phyloP scores from a whole-genome alignment of 345 rosid species.

The Carallia brachiata region DNA sequence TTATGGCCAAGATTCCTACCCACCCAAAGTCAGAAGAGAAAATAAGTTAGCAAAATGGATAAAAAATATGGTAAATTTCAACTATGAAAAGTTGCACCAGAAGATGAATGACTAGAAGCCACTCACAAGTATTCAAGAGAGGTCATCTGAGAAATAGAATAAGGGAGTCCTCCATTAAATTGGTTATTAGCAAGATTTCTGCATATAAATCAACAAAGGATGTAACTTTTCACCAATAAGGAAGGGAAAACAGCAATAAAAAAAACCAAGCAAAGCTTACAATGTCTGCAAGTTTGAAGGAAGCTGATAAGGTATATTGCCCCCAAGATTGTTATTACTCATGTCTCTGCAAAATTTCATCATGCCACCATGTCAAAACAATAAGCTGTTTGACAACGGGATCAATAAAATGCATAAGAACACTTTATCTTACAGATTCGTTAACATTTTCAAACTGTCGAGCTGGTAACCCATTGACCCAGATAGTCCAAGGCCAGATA shows the following conservation, averaged over 20 bases:
- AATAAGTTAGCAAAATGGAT: slow-evolving; percentile 1
- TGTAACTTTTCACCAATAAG: slow-evolving; percentile 11
- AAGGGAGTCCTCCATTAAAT: slow-evolving; percentile 56
- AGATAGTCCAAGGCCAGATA: slow-evolving; percentile 69
- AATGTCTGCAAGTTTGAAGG: slow-evolving; percentile 62
- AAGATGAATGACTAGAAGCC: slow-evolving; percentile 19
- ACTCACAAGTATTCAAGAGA: slow-evolving; percentile 82
- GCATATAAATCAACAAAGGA: slow-evolving; percentile 23
- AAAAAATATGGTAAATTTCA: neutral
- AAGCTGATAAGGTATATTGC: slow-evolving; percentile 51
- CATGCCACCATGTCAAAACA: slow-evolving; percentile 9
- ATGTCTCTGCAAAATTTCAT: slow-evolving; percentile 64
- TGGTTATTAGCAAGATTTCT: slow-evolving; percentile 86
- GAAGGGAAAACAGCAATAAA: neutral
- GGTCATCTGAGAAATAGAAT: slow-evolving; percentile 47
- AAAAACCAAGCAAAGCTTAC: slow-evolving; percentile 40
- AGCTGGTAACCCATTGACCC: slow-evolving; percentile 65
- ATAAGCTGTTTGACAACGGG: slow-evolving; percentile 8
- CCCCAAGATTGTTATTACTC: slow-evolving; percentile 70
- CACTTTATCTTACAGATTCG: slow-evolving; percentile 64
- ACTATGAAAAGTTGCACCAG: slow-evolving; percentile 5
- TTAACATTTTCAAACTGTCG: slow-evolving; percentile 47
- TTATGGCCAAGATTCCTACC: slow-evolving; percentile 81
- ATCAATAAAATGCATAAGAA: slow-evolving; percentile 13
- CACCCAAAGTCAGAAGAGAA: slow-evolving; percentile 17